phyloP scores from a whole-genome alignment of 2,329 filamentous ascomycete species.

The Rhynchosporium agropyri region DNA sequence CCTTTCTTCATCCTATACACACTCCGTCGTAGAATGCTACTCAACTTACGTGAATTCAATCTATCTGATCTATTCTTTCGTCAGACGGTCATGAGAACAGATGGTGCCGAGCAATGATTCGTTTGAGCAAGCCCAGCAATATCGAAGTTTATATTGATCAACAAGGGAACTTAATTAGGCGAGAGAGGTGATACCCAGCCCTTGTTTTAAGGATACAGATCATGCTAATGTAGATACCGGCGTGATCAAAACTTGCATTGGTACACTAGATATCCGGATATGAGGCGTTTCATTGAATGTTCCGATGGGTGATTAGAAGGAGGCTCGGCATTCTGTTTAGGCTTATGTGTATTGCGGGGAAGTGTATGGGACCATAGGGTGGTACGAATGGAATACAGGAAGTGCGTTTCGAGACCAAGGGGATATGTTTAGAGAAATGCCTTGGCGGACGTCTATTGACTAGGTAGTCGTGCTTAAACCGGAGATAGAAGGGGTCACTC shows the following conservation, averaged over 20 bases:
- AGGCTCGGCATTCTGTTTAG: constrained; percentile 11
- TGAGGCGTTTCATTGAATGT: neutral
- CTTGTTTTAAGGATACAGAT: neutral
- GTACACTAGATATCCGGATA: neutral
- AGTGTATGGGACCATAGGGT: neutral
- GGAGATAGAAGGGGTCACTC: too few species aligned
- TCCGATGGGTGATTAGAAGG: neutral
- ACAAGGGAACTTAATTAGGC: neutral
- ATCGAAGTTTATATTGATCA: constrained; percentile 1
- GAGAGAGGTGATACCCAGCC: neutral
- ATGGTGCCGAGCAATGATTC: neutral
- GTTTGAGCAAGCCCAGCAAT: neutral
- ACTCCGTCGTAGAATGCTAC: neutral
- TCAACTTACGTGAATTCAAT: neutral
- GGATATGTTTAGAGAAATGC: neutral
- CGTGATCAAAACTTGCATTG: neutral
- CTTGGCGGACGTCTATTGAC: too few species aligned
- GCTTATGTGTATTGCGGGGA: constrained; percentile 8
- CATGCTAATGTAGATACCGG: neutral
- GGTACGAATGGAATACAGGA: neutral
- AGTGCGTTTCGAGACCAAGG: neutral
- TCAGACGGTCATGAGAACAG: constrained; percentile 7
- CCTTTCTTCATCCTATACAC: neutral
- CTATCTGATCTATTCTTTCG: neutral
- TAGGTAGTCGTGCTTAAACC: too few species aligned